These are phyloP conservation scores for Aspergillus pseudotamarii DNA, from an alignment of 2,329 filamentous ascomycete species.

Conservation along the genomic window DNA sequence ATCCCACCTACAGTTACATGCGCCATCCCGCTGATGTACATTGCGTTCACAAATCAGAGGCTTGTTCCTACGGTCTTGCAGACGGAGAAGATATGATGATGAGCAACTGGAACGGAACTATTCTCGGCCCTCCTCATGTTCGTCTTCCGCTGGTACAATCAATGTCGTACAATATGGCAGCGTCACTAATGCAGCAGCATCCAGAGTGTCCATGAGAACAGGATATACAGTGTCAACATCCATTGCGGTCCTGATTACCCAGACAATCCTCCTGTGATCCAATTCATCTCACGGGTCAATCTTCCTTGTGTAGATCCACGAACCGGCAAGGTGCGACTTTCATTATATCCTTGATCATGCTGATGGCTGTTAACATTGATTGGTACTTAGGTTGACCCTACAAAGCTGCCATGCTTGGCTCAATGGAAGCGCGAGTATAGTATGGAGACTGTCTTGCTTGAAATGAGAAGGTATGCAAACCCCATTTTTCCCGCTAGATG, in stretches of 20 bases:
- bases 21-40: slow-evolving; percentile 27
- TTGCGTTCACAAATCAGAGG: slow-evolving; percentile 61
- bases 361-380: slow-evolving; percentile 9
- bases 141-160: slow-evolving; percentile 38
- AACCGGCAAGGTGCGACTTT: slow-evolving; percentile 67
- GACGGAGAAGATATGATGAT: slow-evolving; percentile 94
- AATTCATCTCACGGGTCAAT: slow-evolving; percentile 94
- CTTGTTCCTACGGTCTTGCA: slow-evolving; percentile 93
- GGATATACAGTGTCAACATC: slow-evolving; percentile 98
- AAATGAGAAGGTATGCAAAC: slow-evolving; percentile 68
- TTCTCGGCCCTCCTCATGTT: slow-evolving; percentile 94
- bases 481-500: slow-evolving; percentile 23
- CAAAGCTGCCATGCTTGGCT: slow-evolving; percentile 79
- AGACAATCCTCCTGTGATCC: slow-evolving; percentile 82
- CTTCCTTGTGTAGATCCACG: slow-evolving; percentile 86
- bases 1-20: slow-evolving; percentile 2
- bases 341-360: background rate
- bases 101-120: slow-evolving; percentile 98
- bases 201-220: slow-evolving; percentile 94
- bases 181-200: slow-evolving; percentile 18
- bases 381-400: slow-evolving; percentile 69
- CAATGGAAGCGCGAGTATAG: slow-evolving; percentile 93
- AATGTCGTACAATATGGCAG: slow-evolving; percentile 4
- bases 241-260: slow-evolving; percentile 91
- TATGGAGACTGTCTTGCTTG: slow-evolving; percentile 91